A percentile compares a stretch with the other conserved stretches of the same genome.
phyloP scores from a whole-genome alignment of 345 rosid genomes.

The Raphanus sativus region DNA sequence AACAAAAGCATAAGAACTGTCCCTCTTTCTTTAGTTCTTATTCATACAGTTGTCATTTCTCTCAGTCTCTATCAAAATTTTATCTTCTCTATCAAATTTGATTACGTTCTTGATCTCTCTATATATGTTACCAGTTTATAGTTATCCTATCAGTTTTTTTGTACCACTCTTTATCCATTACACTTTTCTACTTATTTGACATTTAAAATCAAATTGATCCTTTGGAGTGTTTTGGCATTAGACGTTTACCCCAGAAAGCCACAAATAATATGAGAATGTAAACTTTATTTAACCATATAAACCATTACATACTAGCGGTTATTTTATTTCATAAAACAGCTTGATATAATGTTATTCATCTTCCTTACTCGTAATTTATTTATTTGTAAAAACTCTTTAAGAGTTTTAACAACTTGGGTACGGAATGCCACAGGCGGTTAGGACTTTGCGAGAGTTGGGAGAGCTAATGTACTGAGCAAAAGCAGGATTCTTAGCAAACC shows the following conservation, averaged over 20 bases:
- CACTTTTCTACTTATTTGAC: not conserved
- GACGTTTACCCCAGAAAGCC: not conserved
- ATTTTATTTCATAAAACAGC: constrained; percentile 4
- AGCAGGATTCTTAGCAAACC: constrained; percentile 51
- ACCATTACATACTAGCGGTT: constrained; percentile 18
- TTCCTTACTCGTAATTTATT: constrained; percentile 11
- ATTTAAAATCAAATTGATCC: not conserved
- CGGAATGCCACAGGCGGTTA: constrained; percentile 47
- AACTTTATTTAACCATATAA: constrained; percentile 24
- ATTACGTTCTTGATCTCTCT: not conserved
- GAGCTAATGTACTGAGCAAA: constrained; percentile 44
- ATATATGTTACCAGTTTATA: not conserved
- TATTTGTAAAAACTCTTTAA: not conserved
- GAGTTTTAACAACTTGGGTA: constrained; percentile 50
- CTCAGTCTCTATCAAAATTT: not conserved
- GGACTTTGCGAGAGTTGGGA: constrained; percentile 53
- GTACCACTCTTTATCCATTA: not conserved
- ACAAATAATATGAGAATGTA: not conserved
- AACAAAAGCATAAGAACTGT: not conserved
- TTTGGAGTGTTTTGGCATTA: not conserved
- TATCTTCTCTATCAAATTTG: not conserved
- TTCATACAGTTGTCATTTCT: not conserved
- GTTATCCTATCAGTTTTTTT: not conserved
- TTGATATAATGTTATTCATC: constrained; percentile 8
- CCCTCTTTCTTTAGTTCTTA: not conserved